Evolutionary conservation across 2,329 filamentous ascomycete genomes (phyloP).

Genomic region (Exserohilum rostratum): DNA sequence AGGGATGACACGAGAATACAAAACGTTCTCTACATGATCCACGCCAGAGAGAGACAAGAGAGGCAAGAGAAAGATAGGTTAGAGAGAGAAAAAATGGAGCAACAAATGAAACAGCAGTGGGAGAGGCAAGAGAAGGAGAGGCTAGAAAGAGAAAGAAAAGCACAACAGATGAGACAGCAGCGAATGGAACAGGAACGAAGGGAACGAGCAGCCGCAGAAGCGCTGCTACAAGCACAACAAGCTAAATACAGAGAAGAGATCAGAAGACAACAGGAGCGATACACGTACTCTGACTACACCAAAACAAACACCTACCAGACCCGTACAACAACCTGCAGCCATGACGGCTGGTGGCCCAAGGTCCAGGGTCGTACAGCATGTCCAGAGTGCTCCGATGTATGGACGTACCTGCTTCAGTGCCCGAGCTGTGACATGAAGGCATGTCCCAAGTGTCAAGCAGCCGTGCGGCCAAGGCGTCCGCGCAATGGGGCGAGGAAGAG

Average conservation of each 20-base stretch:
- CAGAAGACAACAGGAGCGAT: neutral
- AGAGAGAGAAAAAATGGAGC: neutral
- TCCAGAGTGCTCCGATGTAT: neutral
- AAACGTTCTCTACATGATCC: neutral
- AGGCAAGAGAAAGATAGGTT: neutral
- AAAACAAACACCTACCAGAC: neutral
- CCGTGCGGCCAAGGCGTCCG: too few relatives aligned
- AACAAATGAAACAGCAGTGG: neutral
- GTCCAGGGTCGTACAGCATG: neutral
- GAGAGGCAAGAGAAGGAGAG: neutral
- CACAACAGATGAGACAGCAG: neutral
- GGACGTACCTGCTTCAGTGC: neutral
- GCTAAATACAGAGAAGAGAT: too few relatives aligned
- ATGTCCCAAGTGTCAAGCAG: neutral
- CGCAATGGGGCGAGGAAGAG: neutral
- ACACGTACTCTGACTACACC: neutral
- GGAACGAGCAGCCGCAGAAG: neutral
- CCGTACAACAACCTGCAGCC: neutral
- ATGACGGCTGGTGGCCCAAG: neutral
- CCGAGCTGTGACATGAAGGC: neutral
- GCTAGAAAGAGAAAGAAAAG: neutral
- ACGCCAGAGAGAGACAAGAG: neutral
- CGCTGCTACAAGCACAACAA: too few relatives aligned
- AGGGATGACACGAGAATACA: conserved; percentile 21
- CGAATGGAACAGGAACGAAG: neutral